Percentiles rank a stretch among this genome's conserved stretches.
Evolutionary conservation across 1,139 yeast genomes (phyloP).

Genomic region (Yamadazyma taylorii): DNA sequence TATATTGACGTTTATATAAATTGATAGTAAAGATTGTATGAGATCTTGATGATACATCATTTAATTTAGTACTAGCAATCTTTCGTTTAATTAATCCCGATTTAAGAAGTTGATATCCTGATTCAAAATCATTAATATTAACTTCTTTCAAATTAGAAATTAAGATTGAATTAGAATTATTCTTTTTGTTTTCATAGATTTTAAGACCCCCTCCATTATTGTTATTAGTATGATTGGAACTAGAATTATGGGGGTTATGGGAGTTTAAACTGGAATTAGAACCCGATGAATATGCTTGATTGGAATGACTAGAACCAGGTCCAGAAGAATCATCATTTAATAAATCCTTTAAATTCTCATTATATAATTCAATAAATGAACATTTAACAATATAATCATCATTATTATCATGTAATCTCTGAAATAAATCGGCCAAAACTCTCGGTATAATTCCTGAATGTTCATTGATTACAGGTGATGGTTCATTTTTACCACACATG

Average conservation of each 20-base stretch:
- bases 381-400: slow-evolving; percentile 63
- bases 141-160: slow-evolving; percentile 61
- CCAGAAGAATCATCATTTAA: slow-evolving; percentile 38
- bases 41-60: slow-evolving; percentile 68
- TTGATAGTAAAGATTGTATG: slow-evolving; percentile 71
- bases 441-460: slow-evolving; percentile 72
- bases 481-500: slow-evolving; percentile 59
- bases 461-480: slow-evolving; percentile 17
- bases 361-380: slow-evolving; percentile 72
- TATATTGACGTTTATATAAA: slow-evolving; percentile 47
- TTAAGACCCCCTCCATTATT: slow-evolving; percentile 32
- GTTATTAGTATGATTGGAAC: slow-evolving; percentile 22
- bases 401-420: slow-evolving; percentile 28
- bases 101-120: slow-evolving; percentile 54
- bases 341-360: slow-evolving; percentile 69
- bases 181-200: slow-evolving; percentile 48
- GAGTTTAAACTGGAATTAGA: too few species aligned
- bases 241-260: too few species aligned
- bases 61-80: slow-evolving; percentile 70
- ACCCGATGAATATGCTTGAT: too few species aligned
- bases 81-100: slow-evolving; percentile 58
- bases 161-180: slow-evolving; percentile 20
- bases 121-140: slow-evolving; percentile 49
- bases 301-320: neutral
- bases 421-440: slow-evolving; percentile 55